Base-by-base conservation (phyloP, 2,329 filamentous ascomycete genomes). In the Penicillium hordei region DNA sequence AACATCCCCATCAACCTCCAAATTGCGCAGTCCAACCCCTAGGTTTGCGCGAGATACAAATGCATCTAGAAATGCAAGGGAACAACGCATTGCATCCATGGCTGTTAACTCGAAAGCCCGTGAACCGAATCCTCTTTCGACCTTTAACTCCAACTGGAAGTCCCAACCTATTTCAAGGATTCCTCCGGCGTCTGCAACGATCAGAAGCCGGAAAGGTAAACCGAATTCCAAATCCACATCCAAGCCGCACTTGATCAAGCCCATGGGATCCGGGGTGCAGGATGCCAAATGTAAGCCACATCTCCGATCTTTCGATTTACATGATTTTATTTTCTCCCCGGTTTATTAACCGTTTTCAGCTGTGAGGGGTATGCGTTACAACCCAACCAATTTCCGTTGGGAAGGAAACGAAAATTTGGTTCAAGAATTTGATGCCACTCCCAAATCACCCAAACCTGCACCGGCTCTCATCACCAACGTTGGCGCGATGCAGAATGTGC, bases 301-400 rank as follows among this genome's bases (percentile, higher is more conserved):
- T 36, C 33, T 27, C 36, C 12, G 39, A 33, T 39, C 39, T 57
- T 33, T 17, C 13, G 31, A 53, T 27, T 45, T 46, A 12, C 17
- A 40, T 33, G 10, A 27, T 42, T 34, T 17, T 34, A 17, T 34
- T 34, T 4, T 31, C 9, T 10, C 33, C 15, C 33, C 33, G 1
- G 33, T 40, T 42, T 48, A 50, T 27, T 57, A 51, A 60, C 46
- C 57, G 12, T 27, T 60, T 54, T 40, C 66, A 93, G 91, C 88
- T 69, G 84, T 96, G 60, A 94, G 96, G 75, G 94, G 93, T 63
- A 99, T 99, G 94, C 88, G 86, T 54, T 99, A 96, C 73, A 97
- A 99, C 70, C 91, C 94, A 7, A 81, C 83, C 29, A 89, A 90
- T 9, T 94, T 88, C 70, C 84, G 87, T 49, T 99, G 94, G 94